These are phyloP conservation scores for Kodamaea ohmeri DNA, from an alignment of 1,139 yeast species.

Conservation along the genomic window DNA sequence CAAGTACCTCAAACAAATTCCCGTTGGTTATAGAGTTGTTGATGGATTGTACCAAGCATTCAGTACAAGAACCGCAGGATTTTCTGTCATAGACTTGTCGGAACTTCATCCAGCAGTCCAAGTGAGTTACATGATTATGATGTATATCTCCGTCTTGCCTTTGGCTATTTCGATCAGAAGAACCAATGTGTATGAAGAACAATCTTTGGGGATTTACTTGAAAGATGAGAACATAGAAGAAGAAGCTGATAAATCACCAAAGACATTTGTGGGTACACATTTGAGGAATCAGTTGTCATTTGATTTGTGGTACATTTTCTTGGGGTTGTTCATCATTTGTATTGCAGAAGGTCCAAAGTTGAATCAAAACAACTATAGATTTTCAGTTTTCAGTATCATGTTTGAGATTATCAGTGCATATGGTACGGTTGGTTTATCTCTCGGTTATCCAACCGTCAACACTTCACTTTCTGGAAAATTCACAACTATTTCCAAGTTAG, in stretches of 20 bases:
- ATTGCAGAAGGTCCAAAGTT: constrained; percentile 76
- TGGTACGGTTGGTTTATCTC: constrained; percentile 90
- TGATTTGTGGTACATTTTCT: constrained; percentile 89
- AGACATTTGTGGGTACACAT: constrained; percentile 81
- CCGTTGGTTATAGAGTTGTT: constrained; percentile 66
- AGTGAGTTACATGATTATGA: constrained; percentile 92
- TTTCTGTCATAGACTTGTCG: constrained; percentile 66
- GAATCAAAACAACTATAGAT: constrained; percentile 43
- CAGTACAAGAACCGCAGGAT: constrained; percentile 93
- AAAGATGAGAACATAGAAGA: constrained; percentile 37
- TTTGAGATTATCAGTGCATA: constrained; percentile 94
- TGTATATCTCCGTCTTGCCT: constrained; percentile 96
- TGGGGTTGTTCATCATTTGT: constrained; percentile 83
- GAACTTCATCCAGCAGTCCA: constrained; percentile 85
- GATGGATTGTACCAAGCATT: constrained; percentile 90
- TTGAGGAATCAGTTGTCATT: constrained; percentile 87
- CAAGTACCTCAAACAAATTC: constrained; percentile 44
- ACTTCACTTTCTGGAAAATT: constrained; percentile 76
- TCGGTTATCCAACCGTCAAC: constrained; percentile 70
- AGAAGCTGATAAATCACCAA: constrained; percentile 36
- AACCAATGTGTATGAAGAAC: constrained; percentile 97
- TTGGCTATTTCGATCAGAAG: constrained; percentile 93
- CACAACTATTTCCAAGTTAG: constrained; percentile 70
- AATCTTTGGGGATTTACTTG: constrained; percentile 80
- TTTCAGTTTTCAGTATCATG: constrained; percentile 67